Evolutionary conservation across 1,284 basidiomycete species (phyloP), one percentile per base, ranked within the genome.

Genomic region (Sporisorium iseilematis-ciliati): DNA sequence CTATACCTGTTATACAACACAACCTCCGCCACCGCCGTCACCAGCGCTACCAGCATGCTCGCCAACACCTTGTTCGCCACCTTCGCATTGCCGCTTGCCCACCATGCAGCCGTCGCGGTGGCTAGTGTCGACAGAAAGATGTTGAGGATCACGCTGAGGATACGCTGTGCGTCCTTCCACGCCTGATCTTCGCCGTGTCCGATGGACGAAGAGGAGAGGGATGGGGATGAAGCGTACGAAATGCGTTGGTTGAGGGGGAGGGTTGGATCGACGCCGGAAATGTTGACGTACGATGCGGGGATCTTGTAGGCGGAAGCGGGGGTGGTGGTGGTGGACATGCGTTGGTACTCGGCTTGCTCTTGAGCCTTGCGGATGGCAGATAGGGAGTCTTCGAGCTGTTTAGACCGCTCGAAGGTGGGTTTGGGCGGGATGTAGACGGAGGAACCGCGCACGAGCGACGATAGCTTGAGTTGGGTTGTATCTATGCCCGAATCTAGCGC

Each of bases 1-100:
- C 52, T 56, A 41, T 76, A 76, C 14, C 74, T 49, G 23, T 50
- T 72, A 31, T 76, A 76, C 43, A 76, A 45, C n/a, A 72, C 69
- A 8, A 67, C 52, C 41, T 76, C 74, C 0, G 74, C 74, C 18
- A 69, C 31, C 0, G 65, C 74, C 0, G 74, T 76, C 10, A 72
- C n/a, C n/a, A 66, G 6, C 0, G 65, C 74, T 0, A 67, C 69
- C 25, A 57, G 18, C 50, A 76, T 65, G 23, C 61, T 58, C 18
- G 59, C 31, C 33, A 76, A 29, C 29, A 72, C 60, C 40, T 75
- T 71, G 29, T 65, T 55, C 0, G 35, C 57, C 3, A 55, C 40
- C 11, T 29, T 52, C 3, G 68, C 65, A 35, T 57, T 68, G 6
- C 61, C 68, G 20, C 57, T 58, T 7, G 65, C 74, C 68, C 68